These are phyloP conservation scores for Penicillium hordei DNA, from an alignment of 2,329 filamentous ascomycete genomes.

Conservation along the genomic window DNA sequence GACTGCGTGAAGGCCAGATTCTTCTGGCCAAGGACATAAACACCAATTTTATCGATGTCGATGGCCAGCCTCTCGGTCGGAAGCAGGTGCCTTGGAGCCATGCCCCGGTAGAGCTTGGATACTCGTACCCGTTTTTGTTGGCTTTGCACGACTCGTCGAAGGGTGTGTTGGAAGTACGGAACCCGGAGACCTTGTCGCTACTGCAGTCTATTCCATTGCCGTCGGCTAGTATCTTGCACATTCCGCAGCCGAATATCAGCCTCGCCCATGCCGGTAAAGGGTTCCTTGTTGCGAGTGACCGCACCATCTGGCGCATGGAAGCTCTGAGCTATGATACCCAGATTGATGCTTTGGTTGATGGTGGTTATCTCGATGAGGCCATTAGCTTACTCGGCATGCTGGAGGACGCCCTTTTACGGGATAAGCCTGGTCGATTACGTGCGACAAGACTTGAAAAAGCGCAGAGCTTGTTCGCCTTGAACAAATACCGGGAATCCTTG, in stretches of 20 bases:
- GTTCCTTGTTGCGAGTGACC: slow-evolving; percentile 88
- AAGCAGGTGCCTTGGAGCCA: slow-evolving; percentile 88
- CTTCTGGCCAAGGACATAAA: slow-evolving; percentile 97
- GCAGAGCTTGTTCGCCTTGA: slow-evolving; percentile 75
- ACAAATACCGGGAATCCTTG: slow-evolving; percentile 80
- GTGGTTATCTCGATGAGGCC: slow-evolving; percentile 79
- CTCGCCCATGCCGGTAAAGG: slow-evolving; percentile 95
- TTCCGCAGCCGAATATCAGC: slow-evolving; percentile 88
- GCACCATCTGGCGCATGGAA: slow-evolving; percentile 94
- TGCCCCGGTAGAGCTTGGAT: slow-evolving; percentile 87
- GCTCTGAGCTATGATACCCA: slow-evolving; percentile 89
- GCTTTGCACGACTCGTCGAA: slow-evolving; percentile 80
- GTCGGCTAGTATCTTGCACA: slow-evolving; percentile 80
- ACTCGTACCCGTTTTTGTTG: slow-evolving; percentile 94
- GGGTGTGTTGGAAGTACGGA: slow-evolving; percentile 83
- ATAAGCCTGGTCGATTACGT: slow-evolving; percentile 77
- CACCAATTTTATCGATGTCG: slow-evolving; percentile 82
- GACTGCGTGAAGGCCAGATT: slow-evolving; percentile 78
- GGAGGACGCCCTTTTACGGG: slow-evolving; percentile 82
- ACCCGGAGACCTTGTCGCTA: slow-evolving; percentile 86
- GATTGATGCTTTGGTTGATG: slow-evolving; percentile 74
- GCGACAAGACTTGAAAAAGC: slow-evolving; percentile 92
- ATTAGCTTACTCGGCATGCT: slow-evolving; percentile 86
- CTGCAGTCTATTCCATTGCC: slow-evolving; percentile 82
- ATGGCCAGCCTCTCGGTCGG: slow-evolving; percentile 78